phyloP scores from a whole-genome alignment of 495 filamentous ascomycete species.

The Xylaria venustula region DNA sequence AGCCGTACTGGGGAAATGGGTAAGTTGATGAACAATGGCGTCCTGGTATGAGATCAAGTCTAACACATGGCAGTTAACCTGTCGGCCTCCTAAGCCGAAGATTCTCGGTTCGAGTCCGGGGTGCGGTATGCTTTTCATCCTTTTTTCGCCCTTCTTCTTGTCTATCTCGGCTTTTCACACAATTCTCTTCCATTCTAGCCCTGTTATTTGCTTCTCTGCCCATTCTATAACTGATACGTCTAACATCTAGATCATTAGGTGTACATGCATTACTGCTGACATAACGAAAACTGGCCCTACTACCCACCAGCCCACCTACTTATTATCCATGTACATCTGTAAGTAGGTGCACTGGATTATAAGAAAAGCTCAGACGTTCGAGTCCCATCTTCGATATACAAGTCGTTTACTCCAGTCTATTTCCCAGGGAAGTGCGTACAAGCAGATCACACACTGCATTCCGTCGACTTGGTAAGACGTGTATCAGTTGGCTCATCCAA shows the following conservation, averaged over 20 bases:
- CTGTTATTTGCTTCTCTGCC: not conserved
- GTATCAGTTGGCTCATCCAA: no score
- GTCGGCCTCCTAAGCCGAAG: conserved; percentile 19
- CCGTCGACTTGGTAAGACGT: no score
- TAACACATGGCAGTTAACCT: conserved; percentile 14
- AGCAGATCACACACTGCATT: no score
- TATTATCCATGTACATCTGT: not conserved
- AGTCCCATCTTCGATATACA: no score
- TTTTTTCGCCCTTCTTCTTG: not conserved
- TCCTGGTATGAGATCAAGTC: not conserved
- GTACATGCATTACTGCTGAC: not conserved
- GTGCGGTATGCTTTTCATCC: conserved; percentile 1
- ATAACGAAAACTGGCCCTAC: not conserved
- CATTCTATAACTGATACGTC: no score
- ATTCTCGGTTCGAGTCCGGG: conserved; percentile 21
- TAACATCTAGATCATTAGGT: no score
- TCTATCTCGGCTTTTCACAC: not conserved
- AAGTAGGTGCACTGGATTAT: no score
- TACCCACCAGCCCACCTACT: no score
- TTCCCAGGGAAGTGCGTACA: no score
- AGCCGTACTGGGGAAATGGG: conserved; percentile 21
- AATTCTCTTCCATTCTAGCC: not conserved
- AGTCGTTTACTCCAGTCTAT: no score
- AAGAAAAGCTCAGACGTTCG: no score
- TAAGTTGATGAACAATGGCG: not conserved